These are phyloP conservation scores for Podospora sp. DNA, from an alignment of 495 filamentous ascomycete genomes.

Conservation along the genomic window DNA sequence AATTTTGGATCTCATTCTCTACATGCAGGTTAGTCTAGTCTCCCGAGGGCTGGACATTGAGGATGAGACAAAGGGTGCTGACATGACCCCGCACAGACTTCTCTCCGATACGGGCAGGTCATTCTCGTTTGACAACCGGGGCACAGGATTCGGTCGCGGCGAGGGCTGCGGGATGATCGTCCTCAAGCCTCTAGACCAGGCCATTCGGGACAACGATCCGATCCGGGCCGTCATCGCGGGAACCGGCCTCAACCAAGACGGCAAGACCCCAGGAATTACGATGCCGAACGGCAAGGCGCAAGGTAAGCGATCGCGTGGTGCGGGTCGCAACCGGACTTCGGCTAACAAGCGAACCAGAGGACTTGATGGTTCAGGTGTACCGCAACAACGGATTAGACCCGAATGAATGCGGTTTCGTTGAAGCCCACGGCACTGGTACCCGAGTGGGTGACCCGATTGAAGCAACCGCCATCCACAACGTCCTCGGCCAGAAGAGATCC, in stretches of 20 bases:
- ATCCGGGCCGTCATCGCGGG: slow-evolving; percentile 65
- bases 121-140: slow-evolving; percentile 62
- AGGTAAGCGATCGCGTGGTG: slow-evolving; percentile 33
- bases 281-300: slow-evolving; percentile 61
- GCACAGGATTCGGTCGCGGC: slow-evolving; percentile 67
- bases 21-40: slow-evolving; percentile 32
- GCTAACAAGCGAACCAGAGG: slow-evolving; percentile 39
- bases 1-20: slow-evolving; percentile 56
- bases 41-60: slow-evolving; percentile 33
- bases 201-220: slow-evolving; percentile 57
- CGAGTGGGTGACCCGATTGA: slow-evolving; percentile 52
- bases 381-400: slow-evolving; percentile 44
- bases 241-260: slow-evolving; percentile 63
- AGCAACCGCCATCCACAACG: slow-evolving; percentile 43
- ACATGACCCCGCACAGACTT: slow-evolving; percentile 39
- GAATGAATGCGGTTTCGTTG: slow-evolving; percentile 45
- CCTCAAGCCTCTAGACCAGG: slow-evolving; percentile 64
- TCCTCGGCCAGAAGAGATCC: slow-evolving; percentile 38
- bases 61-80: slow-evolving; percentile 47
- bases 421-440: slow-evolving; percentile 63
- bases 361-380: slow-evolving; percentile 50
- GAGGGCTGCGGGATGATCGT: slow-evolving; percentile 63
- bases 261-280: slow-evolving; percentile 61
- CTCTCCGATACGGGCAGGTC: slow-evolving; percentile 67
- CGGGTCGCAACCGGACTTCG: background rate